Evolutionary conservation across 768 basidiomycete genomes (phyloP).

Genomic region (Kwoniella sp.): DNA sequence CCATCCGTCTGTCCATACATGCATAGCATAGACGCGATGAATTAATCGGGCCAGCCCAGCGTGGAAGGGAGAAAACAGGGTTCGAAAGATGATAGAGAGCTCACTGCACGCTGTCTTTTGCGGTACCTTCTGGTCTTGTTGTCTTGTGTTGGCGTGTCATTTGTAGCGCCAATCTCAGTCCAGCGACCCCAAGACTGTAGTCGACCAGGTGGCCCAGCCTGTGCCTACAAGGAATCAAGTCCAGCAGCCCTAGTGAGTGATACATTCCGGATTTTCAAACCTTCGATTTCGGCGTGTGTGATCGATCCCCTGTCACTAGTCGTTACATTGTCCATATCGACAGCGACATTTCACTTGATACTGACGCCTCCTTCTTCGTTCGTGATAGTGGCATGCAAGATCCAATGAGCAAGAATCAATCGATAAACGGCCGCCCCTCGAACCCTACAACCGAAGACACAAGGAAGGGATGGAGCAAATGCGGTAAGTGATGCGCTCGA

Average conservation of each 20-base stretch:
- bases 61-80: too few species aligned
- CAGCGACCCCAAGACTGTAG: neutral
- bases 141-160: neutral
- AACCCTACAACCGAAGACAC: neutral
- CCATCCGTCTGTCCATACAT: too few species aligned
- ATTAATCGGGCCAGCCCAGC: too few species aligned
- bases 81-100: too few species aligned
- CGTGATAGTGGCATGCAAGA: neutral
- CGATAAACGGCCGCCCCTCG: neutral
- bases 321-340: too few species aligned
- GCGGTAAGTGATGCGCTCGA: neutral
- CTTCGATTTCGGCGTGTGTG: too few species aligned
- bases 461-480: neutral
- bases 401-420: neutral
- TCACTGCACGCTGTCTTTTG: too few species aligned
- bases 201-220: neutral
- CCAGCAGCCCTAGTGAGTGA: neutral
- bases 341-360: too few species aligned
- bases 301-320: neutral
- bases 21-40: too few species aligned
- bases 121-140: too few species aligned
- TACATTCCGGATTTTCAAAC: too few species aligned
- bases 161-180: neutral
- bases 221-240: neutral
- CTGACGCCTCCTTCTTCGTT: too few species aligned